Evolutionary conservation across 805 yeast genomes (phyloP), one percentile per base, ranked within the genome.

Genomic region (Candida piceae): DNA sequence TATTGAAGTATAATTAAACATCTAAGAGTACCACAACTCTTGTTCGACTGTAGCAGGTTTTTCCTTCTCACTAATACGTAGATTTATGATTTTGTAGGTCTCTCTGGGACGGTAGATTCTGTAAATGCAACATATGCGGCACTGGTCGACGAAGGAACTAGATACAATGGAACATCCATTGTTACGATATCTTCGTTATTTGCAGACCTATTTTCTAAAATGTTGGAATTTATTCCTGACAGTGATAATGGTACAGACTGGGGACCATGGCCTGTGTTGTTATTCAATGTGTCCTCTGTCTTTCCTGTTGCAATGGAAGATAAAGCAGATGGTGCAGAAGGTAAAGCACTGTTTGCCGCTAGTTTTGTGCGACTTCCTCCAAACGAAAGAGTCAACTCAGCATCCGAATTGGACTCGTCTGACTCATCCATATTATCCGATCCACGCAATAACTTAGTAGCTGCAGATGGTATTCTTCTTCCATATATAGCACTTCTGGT

Each of bases 391-490:
- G 18, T 16, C 18, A 27, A 41, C 8, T 32, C 44, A 5, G 36
- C 21, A 7, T 44, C 50, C 1, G 44, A 39, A 16, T 31, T 36
- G 22, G 30, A 21, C 7, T 21, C 23, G 10, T 21, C 23, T 21
- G 23, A 21, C 23, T 21, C 18, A 18, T 27, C 27, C 7, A 38
- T 17, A 21, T 29, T 16, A 16, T 12, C 23, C 16, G 26, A 26
- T 12, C 15, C 15, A 18, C 13, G 35, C 6, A 7, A 13, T 11
- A 27, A 17, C 12, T 34, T 29, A 23, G 32, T 17, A 15, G 29
- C 30, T 8, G 28, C 8, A 6, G 39, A n/a, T n/a, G n/a, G 39
- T 8, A 46, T 29, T 21, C 38, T 45, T 28, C 38, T 49, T 3
- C 54, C 54, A 25, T 50, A 50, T 5, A 50, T 38, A 1, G n/a